A percentile compares a stretch with the other conserved stretches of the same genome.
phyloP scores from a whole-genome alignment of 225 moss, liverwort and hornwort species.

The Neckera pumila region DNA sequence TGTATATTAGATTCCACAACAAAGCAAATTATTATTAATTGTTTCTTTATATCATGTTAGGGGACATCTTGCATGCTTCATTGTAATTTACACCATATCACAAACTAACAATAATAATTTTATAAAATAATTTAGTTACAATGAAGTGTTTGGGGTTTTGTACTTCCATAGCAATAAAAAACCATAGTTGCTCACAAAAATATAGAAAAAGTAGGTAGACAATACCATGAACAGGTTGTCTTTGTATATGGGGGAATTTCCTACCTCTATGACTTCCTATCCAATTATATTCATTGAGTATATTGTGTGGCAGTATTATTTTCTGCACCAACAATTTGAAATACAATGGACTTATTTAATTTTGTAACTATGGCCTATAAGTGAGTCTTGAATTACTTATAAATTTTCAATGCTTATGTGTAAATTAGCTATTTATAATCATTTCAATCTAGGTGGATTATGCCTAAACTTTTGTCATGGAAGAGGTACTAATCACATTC shows the following conservation, averaged over 20 bases:
- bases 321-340: not conserved
- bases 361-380: not conserved
- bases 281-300: accelerated
- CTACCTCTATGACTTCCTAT: not conserved
- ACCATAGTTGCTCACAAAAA: not conserved
- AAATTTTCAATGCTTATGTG: not conserved
- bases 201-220: not conserved
- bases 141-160: not conserved
- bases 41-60: not conserved
- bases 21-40: not conserved
- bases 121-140: not conserved
- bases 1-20: not conserved
- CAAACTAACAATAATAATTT: not conserved
- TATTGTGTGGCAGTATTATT: not conserved
- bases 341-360: not conserved
- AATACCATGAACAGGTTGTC: not conserved
- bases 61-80: not conserved
- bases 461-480: not conserved
- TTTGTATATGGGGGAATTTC: not conserved
- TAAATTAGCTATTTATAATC: not conserved
- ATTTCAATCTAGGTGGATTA: not conserved
- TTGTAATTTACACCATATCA: not conserved
- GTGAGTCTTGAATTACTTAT: not conserved
- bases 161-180: not conserved
- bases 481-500: not conserved